Evolutionary conservation across 2,329 filamentous ascomycete genomes (phyloP).

Genomic region (Fusarium camptoceras): DNA sequence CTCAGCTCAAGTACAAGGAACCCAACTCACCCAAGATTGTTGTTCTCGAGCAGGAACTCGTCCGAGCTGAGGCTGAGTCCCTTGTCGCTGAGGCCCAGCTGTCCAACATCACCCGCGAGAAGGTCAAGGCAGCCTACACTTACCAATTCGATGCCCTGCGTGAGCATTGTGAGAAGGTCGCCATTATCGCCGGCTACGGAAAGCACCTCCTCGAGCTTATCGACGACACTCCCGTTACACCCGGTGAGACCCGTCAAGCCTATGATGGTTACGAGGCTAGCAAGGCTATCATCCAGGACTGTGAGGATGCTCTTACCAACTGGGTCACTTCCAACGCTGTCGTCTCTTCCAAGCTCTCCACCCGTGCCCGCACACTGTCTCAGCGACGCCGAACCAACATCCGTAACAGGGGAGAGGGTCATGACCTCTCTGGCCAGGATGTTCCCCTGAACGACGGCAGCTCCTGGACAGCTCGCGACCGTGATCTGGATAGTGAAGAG

Average conservation of each 20-base stretch:
- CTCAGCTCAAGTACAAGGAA: slow-evolving; percentile 99
- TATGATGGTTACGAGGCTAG: slow-evolving; percentile 99
- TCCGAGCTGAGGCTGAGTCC: slow-evolving; percentile 98
- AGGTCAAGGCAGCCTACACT: slow-evolving; percentile 97
- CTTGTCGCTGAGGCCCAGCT: slow-evolving; percentile 97
- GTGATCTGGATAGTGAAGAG: slow-evolving; percentile 73
- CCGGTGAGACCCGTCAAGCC: slow-evolving; percentile 92
- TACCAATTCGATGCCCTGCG: slow-evolving; percentile 98
- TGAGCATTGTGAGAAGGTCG: slow-evolving; percentile 98
- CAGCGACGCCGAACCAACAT: slow-evolving; percentile 83
- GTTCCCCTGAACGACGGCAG: slow-evolving; percentile 80
- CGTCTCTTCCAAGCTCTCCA: slow-evolving; percentile 87
- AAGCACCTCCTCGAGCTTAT: slow-evolving; percentile 98
- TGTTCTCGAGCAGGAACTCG: slow-evolving; percentile 97
- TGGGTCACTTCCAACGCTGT: slow-evolving; percentile 94
- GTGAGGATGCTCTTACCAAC: slow-evolving; percentile 95
- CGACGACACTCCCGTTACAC: slow-evolving; percentile 96
- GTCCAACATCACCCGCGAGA: slow-evolving; percentile 99
- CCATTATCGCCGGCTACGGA: slow-evolving; percentile 96
- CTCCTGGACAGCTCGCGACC: slow-evolving; percentile 83
- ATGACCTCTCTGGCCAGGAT: slow-evolving; percentile 88
- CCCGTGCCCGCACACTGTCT: slow-evolving; percentile 86
- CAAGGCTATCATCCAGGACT: slow-evolving; percentile 99
- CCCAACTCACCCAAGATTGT: slow-evolving; percentile 98
- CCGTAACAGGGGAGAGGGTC: slow-evolving; percentile 75